Percentiles rank a stretch among this genome's conserved stretches.
These are phyloP conservation scores for Cystobasidiopsis lactophilus DNA, from an alignment of 768 basidiomycete species.

Conservation along the genomic window DNA sequence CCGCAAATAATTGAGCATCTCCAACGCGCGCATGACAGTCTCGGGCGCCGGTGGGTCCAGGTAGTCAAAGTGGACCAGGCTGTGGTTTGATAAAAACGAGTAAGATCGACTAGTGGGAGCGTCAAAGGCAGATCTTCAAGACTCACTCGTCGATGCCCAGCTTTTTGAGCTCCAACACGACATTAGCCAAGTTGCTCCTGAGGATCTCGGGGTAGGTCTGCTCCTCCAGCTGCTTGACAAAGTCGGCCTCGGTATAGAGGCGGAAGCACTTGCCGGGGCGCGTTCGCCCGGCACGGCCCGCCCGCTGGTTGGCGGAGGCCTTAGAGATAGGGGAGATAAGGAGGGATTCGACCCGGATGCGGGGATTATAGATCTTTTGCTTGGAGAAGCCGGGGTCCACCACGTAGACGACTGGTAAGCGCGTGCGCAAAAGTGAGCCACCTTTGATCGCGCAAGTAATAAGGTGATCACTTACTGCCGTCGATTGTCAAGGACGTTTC, in stretches of 20 bases:
- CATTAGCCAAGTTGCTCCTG: slow-evolving; percentile 75
- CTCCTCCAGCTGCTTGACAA: slow-evolving; percentile 83
- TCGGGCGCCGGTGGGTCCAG: slow-evolving; percentile 78
- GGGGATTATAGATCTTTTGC: slow-evolving; percentile 94
- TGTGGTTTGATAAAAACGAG: not conserved
- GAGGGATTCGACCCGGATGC: slow-evolving; percentile 83
- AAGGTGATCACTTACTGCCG: slow-evolving; percentile 32
- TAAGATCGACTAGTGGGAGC: slow-evolving; percentile 17
- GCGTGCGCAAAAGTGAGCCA: not conserved
- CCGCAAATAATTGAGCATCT: slow-evolving; percentile 72
- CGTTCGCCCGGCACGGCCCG: slow-evolving; percentile 88
- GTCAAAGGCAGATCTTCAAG: slow-evolving; percentile 71
- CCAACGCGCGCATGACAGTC: slow-evolving; percentile 88
- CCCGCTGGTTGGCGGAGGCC: slow-evolving; percentile 83
- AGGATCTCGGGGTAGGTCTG: slow-evolving; percentile 95
- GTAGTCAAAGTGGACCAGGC: slow-evolving; percentile 20
- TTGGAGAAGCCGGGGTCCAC: slow-evolving; percentile 95
- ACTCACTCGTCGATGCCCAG: slow-evolving; percentile 62
- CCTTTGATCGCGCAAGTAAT: not conserved
- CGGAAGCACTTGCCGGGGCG: slow-evolving; percentile 93
- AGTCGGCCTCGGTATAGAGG: slow-evolving; percentile 90
- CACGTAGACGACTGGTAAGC: slow-evolving; percentile 90
- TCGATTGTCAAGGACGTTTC: slow-evolving; percentile 96
- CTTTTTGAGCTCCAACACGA: slow-evolving; percentile 81
- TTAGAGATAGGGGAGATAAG: slow-evolving; percentile 90